Evolutionary conservation across 805 yeast species (phyloP).

Genomic region (Jamesozyma piceae): DNA sequence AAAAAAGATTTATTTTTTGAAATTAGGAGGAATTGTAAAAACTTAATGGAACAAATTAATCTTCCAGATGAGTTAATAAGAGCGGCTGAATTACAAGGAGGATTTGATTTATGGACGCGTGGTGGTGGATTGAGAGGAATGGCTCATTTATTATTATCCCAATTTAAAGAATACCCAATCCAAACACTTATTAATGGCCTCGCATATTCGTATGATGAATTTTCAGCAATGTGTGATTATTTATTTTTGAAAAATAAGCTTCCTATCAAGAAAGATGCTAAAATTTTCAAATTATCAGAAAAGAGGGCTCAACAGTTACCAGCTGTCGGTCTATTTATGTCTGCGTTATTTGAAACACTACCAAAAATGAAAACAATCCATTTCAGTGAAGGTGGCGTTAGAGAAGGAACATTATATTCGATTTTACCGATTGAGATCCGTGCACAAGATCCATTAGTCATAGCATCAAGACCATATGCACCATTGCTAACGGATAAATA

Average conservation of each 20-base stretch:
- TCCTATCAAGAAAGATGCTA: slow-evolving; percentile 35
- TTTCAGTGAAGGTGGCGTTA: slow-evolving; percentile 68
- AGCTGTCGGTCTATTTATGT: slow-evolving; percentile 53
- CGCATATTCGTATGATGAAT: slow-evolving; percentile 46
- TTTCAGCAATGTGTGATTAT: slow-evolving; percentile 42
- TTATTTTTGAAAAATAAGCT: slow-evolving; percentile 40
- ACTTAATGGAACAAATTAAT: slow-evolving; percentile 42
- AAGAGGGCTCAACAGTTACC: slow-evolving; percentile 60
- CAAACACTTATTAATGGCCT: slow-evolving; percentile 64
- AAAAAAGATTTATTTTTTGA: slow-evolving; percentile 43
- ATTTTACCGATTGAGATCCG: slow-evolving; percentile 49
- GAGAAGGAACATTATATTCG: slow-evolving; percentile 66
- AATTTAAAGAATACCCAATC: slow-evolving; percentile 51
- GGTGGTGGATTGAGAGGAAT: slow-evolving; percentile 71
- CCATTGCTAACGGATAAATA: slow-evolving; percentile 54
- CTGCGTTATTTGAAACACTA: slow-evolving; percentile 53
- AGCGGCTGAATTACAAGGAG: slow-evolving; percentile 47
- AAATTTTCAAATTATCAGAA: slow-evolving; percentile 56
- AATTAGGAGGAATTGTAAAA: slow-evolving; percentile 37
- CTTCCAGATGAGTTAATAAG: slow-evolving; percentile 44
- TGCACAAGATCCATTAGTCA: slow-evolving; percentile 57
- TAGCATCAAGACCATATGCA: slow-evolving; percentile 65
- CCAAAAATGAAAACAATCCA: slow-evolving; percentile 54
- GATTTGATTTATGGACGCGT: slow-evolving; percentile 54
- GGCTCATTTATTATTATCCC: slow-evolving; percentile 49